Evolutionary conservation across 345 rosid genomes (phyloP).

Genomic region (Isatis tinctoria): DNA sequence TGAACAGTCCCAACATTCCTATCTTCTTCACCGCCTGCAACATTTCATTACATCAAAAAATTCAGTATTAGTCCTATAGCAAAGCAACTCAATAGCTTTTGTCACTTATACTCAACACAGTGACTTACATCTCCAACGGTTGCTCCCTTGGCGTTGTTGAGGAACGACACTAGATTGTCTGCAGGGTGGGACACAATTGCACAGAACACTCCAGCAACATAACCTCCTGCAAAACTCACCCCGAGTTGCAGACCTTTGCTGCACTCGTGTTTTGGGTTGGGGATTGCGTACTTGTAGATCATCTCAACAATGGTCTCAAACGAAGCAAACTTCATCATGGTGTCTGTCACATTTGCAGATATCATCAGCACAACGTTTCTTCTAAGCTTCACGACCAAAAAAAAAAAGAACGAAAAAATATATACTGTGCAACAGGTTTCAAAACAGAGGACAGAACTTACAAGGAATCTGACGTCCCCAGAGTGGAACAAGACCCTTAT

Average conservation of each 20-base stretch:
- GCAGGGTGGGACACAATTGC: slow-evolving; percentile 94
- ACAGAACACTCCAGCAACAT: slow-evolving; percentile 86
- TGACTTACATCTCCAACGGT: slow-evolving; percentile 89
- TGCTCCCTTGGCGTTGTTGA: slow-evolving; percentile 97
- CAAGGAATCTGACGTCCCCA: slow-evolving; percentile 99
- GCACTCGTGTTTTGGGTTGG: slow-evolving; percentile 81
- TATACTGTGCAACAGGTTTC: not conserved
- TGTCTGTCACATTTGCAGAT: slow-evolving; percentile 52
- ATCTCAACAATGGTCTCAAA: slow-evolving; percentile 90
- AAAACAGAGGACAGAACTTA: slow-evolving; percentile 36
- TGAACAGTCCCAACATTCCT: slow-evolving; percentile 85
- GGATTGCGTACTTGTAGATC: slow-evolving; percentile 82
- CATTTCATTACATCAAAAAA: not conserved
- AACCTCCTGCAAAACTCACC: slow-evolving; percentile 93
- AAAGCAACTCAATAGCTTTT: not conserved
- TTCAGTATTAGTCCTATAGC: not conserved
- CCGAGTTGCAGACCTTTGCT: slow-evolving; percentile 86
- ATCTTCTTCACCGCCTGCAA: slow-evolving; percentile 94
- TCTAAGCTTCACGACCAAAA: not conserved
- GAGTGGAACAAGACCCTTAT: slow-evolving; percentile 92
- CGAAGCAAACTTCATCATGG: slow-evolving; percentile 99
- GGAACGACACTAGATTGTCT: slow-evolving; percentile 94
- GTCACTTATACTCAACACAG: not conserved
- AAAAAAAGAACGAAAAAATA: not conserved
- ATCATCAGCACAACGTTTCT: not conserved